Conservation (phyloP, 768 basidiomycete species). For the Russula sp. region DNA sequence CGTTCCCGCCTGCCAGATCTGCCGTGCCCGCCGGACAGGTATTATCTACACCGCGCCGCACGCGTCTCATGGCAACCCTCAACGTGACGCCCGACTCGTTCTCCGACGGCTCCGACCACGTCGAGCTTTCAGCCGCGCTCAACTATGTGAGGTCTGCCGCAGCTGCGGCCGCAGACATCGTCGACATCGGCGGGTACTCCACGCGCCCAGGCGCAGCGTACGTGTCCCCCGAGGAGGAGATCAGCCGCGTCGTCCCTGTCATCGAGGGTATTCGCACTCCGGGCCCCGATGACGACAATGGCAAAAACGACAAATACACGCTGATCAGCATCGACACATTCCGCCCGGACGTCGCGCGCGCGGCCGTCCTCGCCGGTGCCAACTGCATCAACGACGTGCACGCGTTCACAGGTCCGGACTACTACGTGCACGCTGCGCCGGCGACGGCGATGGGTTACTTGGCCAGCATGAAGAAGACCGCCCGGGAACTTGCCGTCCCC, state of each 20-base stretch:
- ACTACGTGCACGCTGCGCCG: slow-evolving; percentile 29
- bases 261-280: slow-evolving; percentile 50
- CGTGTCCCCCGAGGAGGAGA: slow-evolving; percentile 66
- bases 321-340: slow-evolving; percentile 87
- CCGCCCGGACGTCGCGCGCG: slow-evolving; percentile 72
- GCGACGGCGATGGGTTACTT: slow-evolving; percentile 39
- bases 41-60: slow-evolving; percentile 34
- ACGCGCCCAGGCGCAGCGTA: slow-evolving; percentile 77
- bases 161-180: slow-evolving; percentile 57
- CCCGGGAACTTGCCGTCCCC: slow-evolving; percentile 62
- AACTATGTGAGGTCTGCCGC: slow-evolving; percentile 46
- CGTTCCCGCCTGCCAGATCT: slow-evolving; percentile 30
- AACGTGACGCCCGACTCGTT: slow-evolving; percentile 96
- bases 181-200: slow-evolving; percentile 93
- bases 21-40: slow-evolving; percentile 13
- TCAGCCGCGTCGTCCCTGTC: slow-evolving; percentile 62
- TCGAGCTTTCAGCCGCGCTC: slow-evolving; percentile 48
- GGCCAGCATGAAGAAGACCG: slow-evolving; percentile 56
- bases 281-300: slow-evolving; percentile 4
- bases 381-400: slow-evolving; percentile 93
- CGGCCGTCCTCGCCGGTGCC: slow-evolving; percentile 74
- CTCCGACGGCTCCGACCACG: slow-evolving; percentile 72
- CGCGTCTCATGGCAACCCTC: slow-evolving; percentile 85
- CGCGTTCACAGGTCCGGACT: slow-evolving; percentile 63
- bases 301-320: slow-evolving; percentile 27